Evolutionary conservation across 257 asterid genomes (phyloP), one percentile per base, ranked within the genome.

Genomic region (Haberlea rhodopensis): DNA sequence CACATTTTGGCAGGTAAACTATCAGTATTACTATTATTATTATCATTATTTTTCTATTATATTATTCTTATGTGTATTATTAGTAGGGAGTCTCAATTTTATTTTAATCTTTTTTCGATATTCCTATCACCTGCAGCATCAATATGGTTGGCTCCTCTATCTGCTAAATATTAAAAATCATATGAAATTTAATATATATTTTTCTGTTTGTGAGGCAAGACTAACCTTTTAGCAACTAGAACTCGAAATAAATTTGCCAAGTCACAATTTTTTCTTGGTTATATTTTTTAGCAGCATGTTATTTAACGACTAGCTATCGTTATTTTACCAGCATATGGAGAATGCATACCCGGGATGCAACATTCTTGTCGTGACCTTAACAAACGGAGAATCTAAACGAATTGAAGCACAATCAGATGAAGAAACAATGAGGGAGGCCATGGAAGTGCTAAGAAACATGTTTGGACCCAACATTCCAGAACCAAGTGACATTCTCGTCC

Each of bases 1-100:
- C 76, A 91, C 98, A 1, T 91, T 89, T 77, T 91, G 98, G 98
- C 98, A 91, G 98, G 96, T 91, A 68, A 2, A 65, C 46, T 62
- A 15, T 43, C 15, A 13, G 3, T 65, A 40, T 34, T 58, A n/a
- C n/a, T n/a, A n/a, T 31, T 28, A 46, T 46, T 54, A 7, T 60
- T 20, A 37, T 9, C 63, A 13, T 49, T 18, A 18, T 49, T 31
- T 34, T n/a, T 5, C 43, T 54, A 58, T 32, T 55, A 18, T 48
- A 19, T 13, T 25, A 34, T 26, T 58, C 1, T 19, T 25, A n/a
- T n/a, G n/a, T n/a, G n/a, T n/a, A n/a, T n/a, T n/a, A n/a, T n/a
- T n/a, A n/a, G n/a, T n/a, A n/a, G n/a, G n/a, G n/a, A n/a, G n/a
- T n/a, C n/a, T n/a, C n/a, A n/a, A n/a, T n/a, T n/a, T n/a, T n/a